These are phyloP conservation scores for Pisolithus marmoratus DNA, from an alignment of 768 basidiomycete genomes.

Conservation along the genomic window DNA sequence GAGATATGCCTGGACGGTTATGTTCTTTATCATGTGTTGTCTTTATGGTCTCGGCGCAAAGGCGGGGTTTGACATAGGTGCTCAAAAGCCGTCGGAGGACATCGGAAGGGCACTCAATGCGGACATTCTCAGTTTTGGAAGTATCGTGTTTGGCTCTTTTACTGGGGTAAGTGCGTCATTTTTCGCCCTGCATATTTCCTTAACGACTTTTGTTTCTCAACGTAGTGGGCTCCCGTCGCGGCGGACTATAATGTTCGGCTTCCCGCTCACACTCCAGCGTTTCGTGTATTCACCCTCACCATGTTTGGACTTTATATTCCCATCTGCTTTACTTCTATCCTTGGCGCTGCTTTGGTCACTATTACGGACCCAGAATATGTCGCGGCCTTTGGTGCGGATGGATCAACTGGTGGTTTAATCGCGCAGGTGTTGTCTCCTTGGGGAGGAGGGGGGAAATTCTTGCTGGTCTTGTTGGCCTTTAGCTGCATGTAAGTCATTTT, in stretches of 20 bases:
- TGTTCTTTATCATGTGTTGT: constrained; percentile 42
- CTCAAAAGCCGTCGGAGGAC: constrained; percentile 39
- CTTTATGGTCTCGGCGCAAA: constrained; percentile 45
- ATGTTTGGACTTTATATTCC: constrained; percentile 49
- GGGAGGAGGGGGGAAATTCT: constrained; percentile 37
- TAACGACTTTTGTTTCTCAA: background rate
- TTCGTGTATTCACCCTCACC: constrained; percentile 43
- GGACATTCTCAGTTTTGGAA: constrained; percentile 48
- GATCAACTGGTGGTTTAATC: constrained; percentile 40
- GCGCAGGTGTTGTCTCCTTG: constrained; percentile 40
- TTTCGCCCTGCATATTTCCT: background rate
- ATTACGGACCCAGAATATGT: constrained; percentile 36
- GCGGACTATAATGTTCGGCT: constrained; percentile 52
- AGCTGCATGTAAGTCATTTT: constrained; percentile 34
- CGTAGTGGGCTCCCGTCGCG: constrained; percentile 44
- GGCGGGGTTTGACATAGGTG: constrained; percentile 40
- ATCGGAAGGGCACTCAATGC: constrained; percentile 39
- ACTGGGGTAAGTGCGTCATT: constrained; percentile 30
- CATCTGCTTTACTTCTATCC: constrained; percentile 29
- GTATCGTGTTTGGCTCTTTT: constrained; percentile 44
- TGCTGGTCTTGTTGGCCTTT: constrained; percentile 37
- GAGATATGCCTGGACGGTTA: constrained; percentile 50
- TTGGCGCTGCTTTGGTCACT: constrained; percentile 39
- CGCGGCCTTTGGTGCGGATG: constrained; percentile 32
- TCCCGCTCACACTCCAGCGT: constrained; percentile 36